Evolutionary conservation across 129 eudicot genomes (phyloP).

Genomic region (Helianthus annuus): DNA sequence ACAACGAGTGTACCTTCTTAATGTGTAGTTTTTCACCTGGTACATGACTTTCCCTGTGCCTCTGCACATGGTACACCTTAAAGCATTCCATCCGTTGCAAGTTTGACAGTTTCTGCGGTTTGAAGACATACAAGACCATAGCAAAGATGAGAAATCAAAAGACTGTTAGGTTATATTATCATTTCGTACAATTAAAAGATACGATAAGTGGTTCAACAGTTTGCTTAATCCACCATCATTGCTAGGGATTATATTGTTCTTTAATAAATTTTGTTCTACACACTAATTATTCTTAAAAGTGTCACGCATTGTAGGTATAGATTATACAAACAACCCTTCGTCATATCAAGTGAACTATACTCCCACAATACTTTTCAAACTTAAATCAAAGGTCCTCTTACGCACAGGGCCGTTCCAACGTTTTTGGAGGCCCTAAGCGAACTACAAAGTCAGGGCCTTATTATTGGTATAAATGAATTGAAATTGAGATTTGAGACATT

Average conservation of each 20-base stretch:
- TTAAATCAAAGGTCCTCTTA: no score
- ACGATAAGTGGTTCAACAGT: background rate
- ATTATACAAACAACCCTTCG: no score
- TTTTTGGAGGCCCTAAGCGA: no score
- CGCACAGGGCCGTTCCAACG: background rate
- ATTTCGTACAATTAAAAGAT: background rate
- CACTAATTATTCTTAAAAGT: background rate
- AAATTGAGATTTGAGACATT: no score
- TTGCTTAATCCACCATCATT: background rate
- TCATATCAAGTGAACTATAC: no score
- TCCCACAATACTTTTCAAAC: no score
- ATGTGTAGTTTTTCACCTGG: conserved; percentile 74
- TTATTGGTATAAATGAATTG: no score
- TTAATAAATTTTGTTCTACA: background rate
- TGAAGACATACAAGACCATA: background rate
- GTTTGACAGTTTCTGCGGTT: conserved; percentile 69
- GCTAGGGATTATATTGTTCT: background rate
- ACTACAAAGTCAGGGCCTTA: no score
- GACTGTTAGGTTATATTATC: background rate
- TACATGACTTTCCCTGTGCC: conserved; percentile 89
- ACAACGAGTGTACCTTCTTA: conserved; percentile 61
- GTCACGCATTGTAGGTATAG: no score
- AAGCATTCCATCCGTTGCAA: conserved; percentile 91
- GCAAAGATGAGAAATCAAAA: conserved; percentile 2
- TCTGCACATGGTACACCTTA: conserved; percentile 91